Conservation (phyloP, 345 rosid species). For the Brassica nigra region DNA sequence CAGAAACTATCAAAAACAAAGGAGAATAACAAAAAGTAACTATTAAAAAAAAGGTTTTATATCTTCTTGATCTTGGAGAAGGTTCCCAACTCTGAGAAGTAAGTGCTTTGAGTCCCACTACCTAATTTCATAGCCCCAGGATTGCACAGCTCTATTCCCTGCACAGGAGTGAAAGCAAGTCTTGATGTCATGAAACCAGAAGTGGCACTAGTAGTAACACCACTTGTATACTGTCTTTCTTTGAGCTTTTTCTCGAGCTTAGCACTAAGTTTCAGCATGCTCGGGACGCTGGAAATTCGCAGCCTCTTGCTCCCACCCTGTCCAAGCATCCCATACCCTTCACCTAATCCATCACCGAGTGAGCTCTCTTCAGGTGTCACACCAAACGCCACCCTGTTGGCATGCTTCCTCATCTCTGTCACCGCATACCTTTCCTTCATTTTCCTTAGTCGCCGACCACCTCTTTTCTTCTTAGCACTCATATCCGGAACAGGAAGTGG, state of each 20-base stretch:
- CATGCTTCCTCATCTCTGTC: not conserved
- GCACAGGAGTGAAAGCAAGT: not conserved
- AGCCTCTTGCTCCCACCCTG: not conserved
- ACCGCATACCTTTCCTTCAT: not conserved
- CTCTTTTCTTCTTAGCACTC: not conserved
- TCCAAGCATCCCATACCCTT: not conserved
- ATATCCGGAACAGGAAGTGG: not conserved
- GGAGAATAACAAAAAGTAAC: not conserved
- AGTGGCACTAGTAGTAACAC: not conserved
- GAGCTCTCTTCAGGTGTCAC: not conserved
- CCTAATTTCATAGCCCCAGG: not conserved
- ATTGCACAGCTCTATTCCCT: not conserved
- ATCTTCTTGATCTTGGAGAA: not conserved
- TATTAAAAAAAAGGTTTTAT: not conserved
- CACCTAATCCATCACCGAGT: not conserved
- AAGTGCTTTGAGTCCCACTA: not conserved
- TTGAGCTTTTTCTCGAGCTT: not conserved
- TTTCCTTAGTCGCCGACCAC: not conserved
- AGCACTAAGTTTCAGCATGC: not conserved
- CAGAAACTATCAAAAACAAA: not conserved
- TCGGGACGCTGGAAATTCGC: not conserved
- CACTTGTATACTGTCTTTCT: not conserved
- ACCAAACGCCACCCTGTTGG: not conserved
- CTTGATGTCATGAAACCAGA: not conserved
- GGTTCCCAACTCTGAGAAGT: not conserved